Evolutionary conservation across 2,329 filamentous ascomycete genomes (phyloP).

Genomic region (Ceratocystis ficicola): DNA sequence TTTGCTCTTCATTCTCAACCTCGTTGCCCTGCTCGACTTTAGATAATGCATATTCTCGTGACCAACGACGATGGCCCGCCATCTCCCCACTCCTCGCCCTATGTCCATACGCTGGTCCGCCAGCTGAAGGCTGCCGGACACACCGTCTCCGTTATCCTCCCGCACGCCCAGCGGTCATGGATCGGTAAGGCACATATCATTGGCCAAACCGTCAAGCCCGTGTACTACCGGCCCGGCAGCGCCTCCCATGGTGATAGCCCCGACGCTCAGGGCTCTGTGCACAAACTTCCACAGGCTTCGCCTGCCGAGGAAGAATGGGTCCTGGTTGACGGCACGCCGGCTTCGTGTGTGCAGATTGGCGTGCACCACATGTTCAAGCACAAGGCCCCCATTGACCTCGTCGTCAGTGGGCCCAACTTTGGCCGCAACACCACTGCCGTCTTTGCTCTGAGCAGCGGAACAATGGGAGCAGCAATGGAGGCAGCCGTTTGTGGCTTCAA

Average conservation of each 20-base stretch:
- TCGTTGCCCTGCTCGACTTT: constrained; percentile 23
- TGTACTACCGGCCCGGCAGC: constrained; percentile 60
- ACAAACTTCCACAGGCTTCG: constrained; percentile 43
- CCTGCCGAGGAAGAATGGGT: constrained; percentile 63
- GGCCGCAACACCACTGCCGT: constrained; percentile 71
- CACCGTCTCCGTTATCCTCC: constrained; percentile 80
- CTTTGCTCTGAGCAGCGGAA: constrained; percentile 66
- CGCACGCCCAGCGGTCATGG: constrained; percentile 88
- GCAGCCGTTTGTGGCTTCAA: constrained; percentile 57
- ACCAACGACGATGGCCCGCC: constrained; percentile 76
- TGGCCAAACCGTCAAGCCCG: constrained; percentile 70
- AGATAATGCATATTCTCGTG: constrained; percentile 49
- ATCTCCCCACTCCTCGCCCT: constrained; percentile 64
- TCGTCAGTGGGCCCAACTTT: constrained; percentile 72
- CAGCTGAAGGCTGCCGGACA: constrained; percentile 65
- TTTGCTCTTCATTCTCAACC: not conserved
- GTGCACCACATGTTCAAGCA: constrained; percentile 68
- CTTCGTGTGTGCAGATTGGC: constrained; percentile 70
- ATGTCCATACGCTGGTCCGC: constrained; percentile 61
- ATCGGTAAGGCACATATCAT: constrained; percentile 97
- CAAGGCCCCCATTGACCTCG: constrained; percentile 59
- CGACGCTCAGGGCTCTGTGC: constrained; percentile 50
- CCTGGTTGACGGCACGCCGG: constrained; percentile 68
- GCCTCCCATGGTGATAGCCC: constrained; percentile 30
- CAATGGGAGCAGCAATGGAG: constrained; percentile 64